Base-by-base conservation (phyloP, 202 grass and related monocot genomes). In the Bolboschoenoplectus hybrid region DNA sequence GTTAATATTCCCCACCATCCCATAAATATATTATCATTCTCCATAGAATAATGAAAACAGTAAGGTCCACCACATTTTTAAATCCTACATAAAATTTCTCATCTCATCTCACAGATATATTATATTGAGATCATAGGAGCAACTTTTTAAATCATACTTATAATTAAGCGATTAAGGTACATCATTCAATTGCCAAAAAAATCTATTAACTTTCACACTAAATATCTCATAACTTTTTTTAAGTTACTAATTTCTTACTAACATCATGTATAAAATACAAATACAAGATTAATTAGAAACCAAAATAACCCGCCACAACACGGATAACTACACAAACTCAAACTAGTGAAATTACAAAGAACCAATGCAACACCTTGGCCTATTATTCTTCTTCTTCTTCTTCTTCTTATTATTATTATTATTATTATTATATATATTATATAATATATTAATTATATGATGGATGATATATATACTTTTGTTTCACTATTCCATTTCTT, bases 401-500 rank as follows among this genome's bases (percentile, higher is more conserved):
- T 26, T 26, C 26, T 26, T 26, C 26, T 26, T 26, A 26, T 26
- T 26, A 26, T 26, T 26, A 26, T 26, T 26, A 26, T 26, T 26
- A 26, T 26, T 26, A 26, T 26, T 0, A n/a, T n/a, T 26, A 26
- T 26, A 26, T 26, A 26, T 26, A 26, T 26, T 26, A 26, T 26
- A 26, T 26, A 26, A 26, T 26, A 26, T 26, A 26, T 26, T 26
- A 26, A 26, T 26, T 26, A 26, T 26, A 26, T 26, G 26, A 26
- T 26, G 26, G 26, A 26, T 26, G 26, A 26, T 26, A 26, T 26
- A 26, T 26, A 26, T 71, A 41, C 41, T 46, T 19, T 46, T 49
- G 73, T 36, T 77, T 53, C 12, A 77, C 73, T 16, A 76, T 52
- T 77, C 11, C 20, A 36, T 77, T 77, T 77, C 49, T 55, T 38